Base-by-base conservation (phyloP, 208 protist genomes). In the Trypanosoma theileri region DNA sequence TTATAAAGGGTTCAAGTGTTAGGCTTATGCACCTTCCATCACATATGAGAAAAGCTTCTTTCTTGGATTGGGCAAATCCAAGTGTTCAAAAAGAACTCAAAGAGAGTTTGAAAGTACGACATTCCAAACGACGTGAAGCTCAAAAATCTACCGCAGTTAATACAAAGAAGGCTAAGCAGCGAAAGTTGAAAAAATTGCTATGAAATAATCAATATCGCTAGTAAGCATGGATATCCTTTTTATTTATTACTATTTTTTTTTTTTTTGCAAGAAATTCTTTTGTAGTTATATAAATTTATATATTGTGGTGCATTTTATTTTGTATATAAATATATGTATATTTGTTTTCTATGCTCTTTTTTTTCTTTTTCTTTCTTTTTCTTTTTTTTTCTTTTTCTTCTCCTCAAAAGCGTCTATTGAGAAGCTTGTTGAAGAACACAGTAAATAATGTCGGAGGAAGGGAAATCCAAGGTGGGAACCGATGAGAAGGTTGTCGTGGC, bases 11-110 rank as follows among this genome's bases (percentile, higher is more conserved):
- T 4, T 68, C 72, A 3, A 75, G 59, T 31, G 56, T 91, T 35
- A 61, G 85, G 10, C 44, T 93, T 14, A 71, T 93, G 50, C 72
- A 86, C 9, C 71, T 93, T 16, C 88, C 88, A 24, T 42, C 72
- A 7, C 85, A 91, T 46, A 63, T 93, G 55, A 73, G 78, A 46
- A 83, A 77, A 35, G 77, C 88, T 28, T 78, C 82, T 1, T 69
- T 81, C 14, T 44, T 91, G 48, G 74, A 89, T 16, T 91, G 81
- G 82, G 40, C 56, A 0, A 82, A 72, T 60, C 75, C 77, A 17
- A 53, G 44, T 13, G 59, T 86, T 42, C 80, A 80, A 42, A 79
- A 85, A 51, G 28, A 55, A 6, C 42, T 82, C 8, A 74, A 67
- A 58, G 74, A 58, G 31, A 77, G 73, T n/a, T 68, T 93, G 54